phyloP scores from a whole-genome alignment of 1,284 basidiomycete species.

The Leccinum subspadiceum region DNA sequence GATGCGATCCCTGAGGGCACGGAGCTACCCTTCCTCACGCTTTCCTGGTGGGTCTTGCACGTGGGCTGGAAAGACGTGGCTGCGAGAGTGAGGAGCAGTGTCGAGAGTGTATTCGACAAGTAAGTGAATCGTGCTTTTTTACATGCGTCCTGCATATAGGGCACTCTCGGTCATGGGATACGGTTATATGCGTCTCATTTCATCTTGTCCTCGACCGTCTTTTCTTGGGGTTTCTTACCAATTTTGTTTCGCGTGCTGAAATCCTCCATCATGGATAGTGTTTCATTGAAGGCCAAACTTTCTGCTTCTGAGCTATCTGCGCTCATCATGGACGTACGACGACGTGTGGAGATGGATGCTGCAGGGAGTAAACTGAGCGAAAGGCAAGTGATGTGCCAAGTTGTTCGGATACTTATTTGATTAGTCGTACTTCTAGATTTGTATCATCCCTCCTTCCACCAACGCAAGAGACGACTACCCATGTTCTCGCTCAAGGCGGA shows the following conservation, averaged over 20 bases:
- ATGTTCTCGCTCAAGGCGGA: conserved; percentile 68
- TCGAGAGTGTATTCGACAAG: conserved; percentile 81
- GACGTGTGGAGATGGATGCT: conserved; percentile 69
- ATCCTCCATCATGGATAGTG: conserved; percentile 39
- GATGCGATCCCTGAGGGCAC: conserved; percentile 52
- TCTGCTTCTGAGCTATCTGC: conserved; percentile 65
- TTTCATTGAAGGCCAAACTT: conserved; percentile 77
- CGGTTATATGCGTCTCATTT: not conserved
- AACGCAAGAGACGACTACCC: conserved; percentile 63
- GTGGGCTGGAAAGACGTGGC: conserved; percentile 85
- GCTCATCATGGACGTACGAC: conserved; percentile 68
- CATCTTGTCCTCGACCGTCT: not conserved
- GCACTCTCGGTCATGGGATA: not conserved
- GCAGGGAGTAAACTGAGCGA: conserved; percentile 51
- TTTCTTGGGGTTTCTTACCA: not conserved
- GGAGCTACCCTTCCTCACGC: conserved; percentile 78
- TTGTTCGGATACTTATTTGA: not conserved
- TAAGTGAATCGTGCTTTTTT: conserved; percentile 37
- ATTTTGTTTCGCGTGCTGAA: conserved; percentile 10
- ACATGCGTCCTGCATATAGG: not conserved
- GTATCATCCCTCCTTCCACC: conserved; percentile 71
- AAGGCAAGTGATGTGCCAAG: conserved; percentile 14
- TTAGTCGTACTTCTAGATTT: conserved; percentile 47
- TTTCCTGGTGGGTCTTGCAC: conserved; percentile 90
- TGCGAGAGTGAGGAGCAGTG: conserved; percentile 67